Conservation (phyloP, 768 basidiomycete genomes). For the Cubamyces lactineus region DNA sequence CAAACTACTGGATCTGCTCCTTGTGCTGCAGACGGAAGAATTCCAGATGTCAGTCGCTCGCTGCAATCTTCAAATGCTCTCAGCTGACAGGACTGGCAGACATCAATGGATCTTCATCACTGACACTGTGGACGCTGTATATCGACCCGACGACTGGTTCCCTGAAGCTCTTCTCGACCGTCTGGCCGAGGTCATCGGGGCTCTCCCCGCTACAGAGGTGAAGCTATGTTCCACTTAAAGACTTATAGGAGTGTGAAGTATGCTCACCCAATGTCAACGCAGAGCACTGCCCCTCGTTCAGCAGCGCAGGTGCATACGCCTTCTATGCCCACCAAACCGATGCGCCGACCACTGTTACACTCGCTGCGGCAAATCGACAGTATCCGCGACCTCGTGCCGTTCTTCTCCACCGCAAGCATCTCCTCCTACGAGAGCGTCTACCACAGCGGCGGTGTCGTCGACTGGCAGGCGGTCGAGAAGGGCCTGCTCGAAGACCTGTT, state of each 20-base stretch:
- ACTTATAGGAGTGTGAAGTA: background rate
- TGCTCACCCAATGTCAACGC: constrained; percentile 26
- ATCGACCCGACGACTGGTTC: constrained; percentile 79
- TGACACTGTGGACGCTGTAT: constrained; percentile 94
- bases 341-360: constrained; percentile 77
- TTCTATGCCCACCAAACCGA: constrained; percentile 36
- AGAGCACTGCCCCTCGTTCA: constrained; percentile 26
- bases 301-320: constrained; percentile 21
- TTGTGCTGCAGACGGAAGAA: constrained; percentile 93
- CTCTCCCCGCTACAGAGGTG: constrained; percentile 55
- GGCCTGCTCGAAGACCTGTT: constrained; percentile 89
- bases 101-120: constrained; percentile 99
- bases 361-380: constrained; percentile 76
- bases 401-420: constrained; percentile 90
- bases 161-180: constrained; percentile 92
- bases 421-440: constrained; percentile 91
- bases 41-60: constrained; percentile 80
- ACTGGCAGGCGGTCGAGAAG: constrained; percentile 88
- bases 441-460: constrained; percentile 75
- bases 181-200: constrained; percentile 80
- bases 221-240: constrained; percentile 3
- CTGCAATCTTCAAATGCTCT: background rate
- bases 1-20: constrained; percentile 92
- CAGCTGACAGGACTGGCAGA: constrained; percentile 39
- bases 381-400: constrained; percentile 82